Base-by-base conservation (phyloP, 2,329 filamentous ascomycete genomes). In the Tothia fuscella region DNA sequence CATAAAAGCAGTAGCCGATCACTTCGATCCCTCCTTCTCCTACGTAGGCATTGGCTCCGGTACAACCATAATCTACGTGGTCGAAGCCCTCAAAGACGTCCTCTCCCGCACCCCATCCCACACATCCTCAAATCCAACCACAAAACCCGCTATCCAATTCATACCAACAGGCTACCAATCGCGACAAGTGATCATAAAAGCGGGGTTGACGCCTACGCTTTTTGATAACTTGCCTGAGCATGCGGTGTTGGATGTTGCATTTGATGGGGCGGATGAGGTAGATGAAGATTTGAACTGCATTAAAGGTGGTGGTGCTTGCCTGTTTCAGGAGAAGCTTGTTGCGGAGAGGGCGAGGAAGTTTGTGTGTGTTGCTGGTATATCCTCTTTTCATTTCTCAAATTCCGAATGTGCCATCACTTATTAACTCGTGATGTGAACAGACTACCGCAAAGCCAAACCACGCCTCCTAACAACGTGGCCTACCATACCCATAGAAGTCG, bases 271-370 rank as follows among this genome's bases (percentile, higher is more conserved):
- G 3, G 91, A 98, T 59, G 91, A 98, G 67, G 87, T 98, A 24
- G 91, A 98, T 58, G 79, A 85, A 35, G 83, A 93, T 40, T 66
- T 98, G 46, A 98, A 96, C 63, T 86, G 89, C 57, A 96, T 98
- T 67, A 96, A 96, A 68, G 91, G 91, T 42, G 91, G 91, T 38
- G 91, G 91, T 45, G 91, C 87, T n/a, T 98, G 91, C 63, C 66
- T 96, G 43, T 93, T 94, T 67, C 91, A 96, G 62, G 91, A 98
- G 66, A 98, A 98, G 68, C 71, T 98, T 26, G 88, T 98, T 4
- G 88, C 88, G 4, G 76, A 85, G 46, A 76, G 82, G 38, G 81
- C 86, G 3, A 82, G 78, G 62, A 83, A 84, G 57, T 94, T 95
- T 55, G 72, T 95, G 48, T 89, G 84, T 53, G 85, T 93, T 44